Percentiles rank a stretch among this genome's conserved stretches.
These are phyloP conservation scores for Candida ortonii DNA, from an alignment of 805 yeast species.

Conservation along the genomic window DNA sequence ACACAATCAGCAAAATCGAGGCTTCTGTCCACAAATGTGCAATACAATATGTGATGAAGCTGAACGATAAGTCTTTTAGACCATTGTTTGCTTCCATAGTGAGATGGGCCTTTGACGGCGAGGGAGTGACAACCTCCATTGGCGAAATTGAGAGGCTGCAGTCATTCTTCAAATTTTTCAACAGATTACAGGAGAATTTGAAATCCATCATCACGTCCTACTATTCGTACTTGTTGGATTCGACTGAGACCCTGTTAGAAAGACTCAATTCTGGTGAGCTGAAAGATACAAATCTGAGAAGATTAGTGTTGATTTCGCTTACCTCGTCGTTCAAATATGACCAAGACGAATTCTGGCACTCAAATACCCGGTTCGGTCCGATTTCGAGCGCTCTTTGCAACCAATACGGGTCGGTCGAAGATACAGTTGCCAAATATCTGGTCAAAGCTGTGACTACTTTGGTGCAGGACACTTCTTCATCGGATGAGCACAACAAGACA, in stretches of 20 bases:
- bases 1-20: constrained; percentile 79
- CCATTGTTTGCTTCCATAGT: constrained; percentile 85
- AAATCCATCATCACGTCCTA: constrained; percentile 86
- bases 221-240: constrained; percentile 79
- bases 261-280: constrained; percentile 44
- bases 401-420: constrained; percentile 69
- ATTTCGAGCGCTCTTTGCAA: constrained; percentile 59
- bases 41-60: constrained; percentile 75
- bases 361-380: constrained; percentile 76
- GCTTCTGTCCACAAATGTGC: constrained; percentile 71
- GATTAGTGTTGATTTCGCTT: constrained; percentile 70
- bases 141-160: constrained; percentile 56
- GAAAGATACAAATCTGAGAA: constrained; percentile 55
- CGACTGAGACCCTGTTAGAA: constrained; percentile 56
- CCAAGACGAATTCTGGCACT: constrained; percentile 93
- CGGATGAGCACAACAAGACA: constrained; percentile 67
- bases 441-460: constrained; percentile 78
- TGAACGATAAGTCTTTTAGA: constrained; percentile 90
- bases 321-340: constrained; percentile 83
- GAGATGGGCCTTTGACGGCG: constrained; percentile 91
- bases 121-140: constrained; percentile 51
- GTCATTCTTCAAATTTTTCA: constrained; percentile 83
- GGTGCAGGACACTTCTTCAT: constrained; percentile 61
- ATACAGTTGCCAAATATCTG: constrained; percentile 71
- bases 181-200: constrained; percentile 76